Conservation (phyloP, 2,329 filamentous ascomycete species). For the Colletotrichum caudatum region DNA sequence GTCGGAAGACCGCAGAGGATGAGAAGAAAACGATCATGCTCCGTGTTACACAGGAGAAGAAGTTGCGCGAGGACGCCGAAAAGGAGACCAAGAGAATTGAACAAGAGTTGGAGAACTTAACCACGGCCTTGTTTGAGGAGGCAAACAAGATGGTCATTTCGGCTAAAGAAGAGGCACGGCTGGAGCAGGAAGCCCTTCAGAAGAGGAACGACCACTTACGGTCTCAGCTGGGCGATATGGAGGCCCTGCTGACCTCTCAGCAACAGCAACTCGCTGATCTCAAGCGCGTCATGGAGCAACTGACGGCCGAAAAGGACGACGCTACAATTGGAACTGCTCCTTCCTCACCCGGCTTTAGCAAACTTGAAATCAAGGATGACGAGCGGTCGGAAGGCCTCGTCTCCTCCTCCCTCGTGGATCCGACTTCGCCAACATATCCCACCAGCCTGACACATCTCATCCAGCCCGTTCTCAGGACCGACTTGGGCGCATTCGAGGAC, state of each 20-base stretch:
- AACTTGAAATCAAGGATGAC: constrained; percentile 71
- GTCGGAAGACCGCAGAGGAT: constrained; percentile 78
- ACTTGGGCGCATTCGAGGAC: constrained; percentile 85
- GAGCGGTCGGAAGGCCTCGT: constrained; percentile 53
- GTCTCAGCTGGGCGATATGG: constrained; percentile 86
- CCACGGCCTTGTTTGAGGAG: constrained; percentile 95
- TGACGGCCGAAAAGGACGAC: constrained; percentile 80
- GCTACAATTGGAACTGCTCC: constrained; percentile 79
- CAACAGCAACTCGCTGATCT: constrained; percentile 93
- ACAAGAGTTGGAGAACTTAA: constrained; percentile 89
- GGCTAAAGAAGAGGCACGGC: constrained; percentile 89
- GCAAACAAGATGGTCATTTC: constrained; percentile 98
- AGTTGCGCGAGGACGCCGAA: constrained; percentile 73
- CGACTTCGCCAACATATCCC: constrained; percentile 66
- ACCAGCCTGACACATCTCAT: constrained; percentile 86
- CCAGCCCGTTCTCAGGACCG: constrained; percentile 84
- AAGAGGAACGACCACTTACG: constrained; percentile 90
- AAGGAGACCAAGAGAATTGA: constrained; percentile 91
- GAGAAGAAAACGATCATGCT: constrained; percentile 72
- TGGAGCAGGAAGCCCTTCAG: constrained; percentile 83
- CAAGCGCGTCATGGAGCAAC: constrained; percentile 91
- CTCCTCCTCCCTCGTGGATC: constrained; percentile 56
- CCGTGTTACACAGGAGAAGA: constrained; percentile 74
- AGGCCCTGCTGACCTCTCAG: constrained; percentile 86
- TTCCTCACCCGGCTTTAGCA: constrained; percentile 82